Base-by-base conservation (phyloP, 495 filamentous ascomycete genomes). In the Aspergillus incahuasiensis region DNA sequence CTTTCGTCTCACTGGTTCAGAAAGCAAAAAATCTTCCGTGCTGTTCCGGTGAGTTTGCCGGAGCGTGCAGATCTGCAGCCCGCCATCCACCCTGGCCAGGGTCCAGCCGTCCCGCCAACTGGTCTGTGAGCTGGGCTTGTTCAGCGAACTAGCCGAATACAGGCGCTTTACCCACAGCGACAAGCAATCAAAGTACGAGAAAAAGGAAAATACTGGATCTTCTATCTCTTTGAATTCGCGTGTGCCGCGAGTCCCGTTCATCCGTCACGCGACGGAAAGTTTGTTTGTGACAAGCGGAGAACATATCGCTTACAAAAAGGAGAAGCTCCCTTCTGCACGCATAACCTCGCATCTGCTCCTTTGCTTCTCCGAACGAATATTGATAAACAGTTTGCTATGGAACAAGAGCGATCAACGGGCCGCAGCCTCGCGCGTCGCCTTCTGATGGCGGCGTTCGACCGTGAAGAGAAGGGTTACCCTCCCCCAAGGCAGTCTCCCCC, bases 381-480 rank as follows among this genome's bases (percentile, higher is more conserved):
- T 25, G 15, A 32, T 25, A 15, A 2, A 40, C 30, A 32, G 9
- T 20, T 8, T 30, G 24, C 49, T 24, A 58, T 52, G 28, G 24
- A 13, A 53, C 38, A 34, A 39, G 34, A 40, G 21, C 32, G 24
- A 49, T 42, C 44, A 19, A 48, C 43, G 16, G 49, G 60, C 39
- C 48, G 52, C 34, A 56, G 56, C 28, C 52, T 63, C 7, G 52
- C 56, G 11, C 48, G 52, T 30, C 56, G 60, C 3, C 39, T 63
- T 13, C 30, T 63, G 19, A 16, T 57, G 16, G 59, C 59, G 40
- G 45, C 55, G 38, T 42, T 63, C 21, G 56, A 57, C 48, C 60
- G 46, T 30, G 45, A 56, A 9, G 56, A 63, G 6, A 41, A 40
- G 30, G 48, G 52, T 20, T 56, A 53, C 8, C 54, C 54, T 44